Base-by-base conservation (phyloP, 306 rosid species). In the Hippophae rhamnoides region DNA sequence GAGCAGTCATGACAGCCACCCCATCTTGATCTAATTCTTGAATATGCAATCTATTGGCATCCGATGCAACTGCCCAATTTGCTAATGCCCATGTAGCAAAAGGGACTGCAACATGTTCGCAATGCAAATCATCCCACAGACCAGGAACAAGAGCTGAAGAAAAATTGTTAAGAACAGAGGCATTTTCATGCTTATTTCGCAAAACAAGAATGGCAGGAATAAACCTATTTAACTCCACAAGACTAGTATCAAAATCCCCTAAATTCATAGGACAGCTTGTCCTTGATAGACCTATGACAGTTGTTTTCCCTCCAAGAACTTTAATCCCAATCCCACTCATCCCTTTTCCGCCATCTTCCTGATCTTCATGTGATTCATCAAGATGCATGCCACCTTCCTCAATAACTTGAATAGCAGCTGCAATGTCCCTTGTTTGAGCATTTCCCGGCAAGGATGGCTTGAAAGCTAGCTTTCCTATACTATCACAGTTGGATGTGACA, bases 21-120 rank as follows among this genome's bases (percentile, higher is more conserved):
- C 98, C 98, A 82, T 85, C 89, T 51, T 77, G 86, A 79, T 92
- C 98, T 54, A 87, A 80, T 64, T 85, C 95, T 65, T 82, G 89
- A 62, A 92, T 92, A 27, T 18, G 80, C 58, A 77, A 78, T 76
- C 95, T 84, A 76, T 92, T 92, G 57, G 57, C 66, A 60, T 73
- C 75, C 18, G 98, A 92, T 44, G 98, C 76, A 25, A 48, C 78
- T 26, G 96, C 92, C 96, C 98, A 92, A 73, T 83, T 92, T 67
- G 96, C 98, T 74, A 92, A 74, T 58, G 98, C 98, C 96, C 98
- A 92, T 9, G 98, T 73, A 52, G 98, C 96, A 76, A 87, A 92
- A 72, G 98, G 98, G 65, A 92, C 98, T 49, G 96, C 96, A 65
- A 92, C 98, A 58, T 92, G 98, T 54, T 87, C 95, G 68, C 81